Conservation (phyloP, 371 early-diverging fungal genomes). For the Apophysomyces variabilis region DNA sequence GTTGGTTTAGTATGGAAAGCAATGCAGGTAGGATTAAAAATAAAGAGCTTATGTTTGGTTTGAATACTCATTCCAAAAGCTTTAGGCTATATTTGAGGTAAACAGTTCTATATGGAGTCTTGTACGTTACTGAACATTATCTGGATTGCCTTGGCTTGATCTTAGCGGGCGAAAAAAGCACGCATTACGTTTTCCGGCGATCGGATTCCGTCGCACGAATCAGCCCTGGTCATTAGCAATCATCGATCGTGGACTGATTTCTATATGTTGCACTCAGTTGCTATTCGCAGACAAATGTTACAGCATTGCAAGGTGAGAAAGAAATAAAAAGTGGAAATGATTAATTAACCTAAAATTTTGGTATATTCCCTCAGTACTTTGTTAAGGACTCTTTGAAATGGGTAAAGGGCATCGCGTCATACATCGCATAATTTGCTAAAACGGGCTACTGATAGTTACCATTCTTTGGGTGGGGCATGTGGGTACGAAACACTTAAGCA, state of each 20-base stretch:
- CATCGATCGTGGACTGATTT: conserved; percentile 71
- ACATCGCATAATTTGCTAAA: neutral
- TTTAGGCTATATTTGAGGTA: conserved; percentile 54
- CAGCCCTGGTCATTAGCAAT: conserved; percentile 68
- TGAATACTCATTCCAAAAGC: neutral
- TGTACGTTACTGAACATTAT: too few species aligned
- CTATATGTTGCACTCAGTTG: conserved; percentile 68
- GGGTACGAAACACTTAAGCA: conserved; percentile 35
- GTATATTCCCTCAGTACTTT: conserved; percentile 60
- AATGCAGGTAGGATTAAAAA: conserved; percentile 61
- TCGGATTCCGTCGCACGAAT: conserved; percentile 55
- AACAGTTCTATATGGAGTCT: neutral
- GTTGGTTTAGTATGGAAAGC: conserved; percentile 66
- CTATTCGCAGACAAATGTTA: conserved; percentile 66
- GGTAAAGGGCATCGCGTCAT: conserved; percentile 31
- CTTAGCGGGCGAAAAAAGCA: conserved; percentile 59
- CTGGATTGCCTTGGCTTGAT: too few species aligned
- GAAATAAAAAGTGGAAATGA: neutral
- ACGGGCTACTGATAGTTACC: conserved; percentile 41
- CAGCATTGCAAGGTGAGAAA: conserved; percentile 63
- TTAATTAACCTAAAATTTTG: neutral
- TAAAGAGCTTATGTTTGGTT: neutral
- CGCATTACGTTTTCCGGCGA: conserved; percentile 72
- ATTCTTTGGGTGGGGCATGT: conserved; percentile 70
- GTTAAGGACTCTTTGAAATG: conserved; percentile 76